Percentiles rank a stretch among this genome's conserved stretches.
These are phyloP conservation scores for Rhodotorula sphaerocarpa DNA, from an alignment of 768 basidiomycete genomes.

Conservation along the genomic window DNA sequence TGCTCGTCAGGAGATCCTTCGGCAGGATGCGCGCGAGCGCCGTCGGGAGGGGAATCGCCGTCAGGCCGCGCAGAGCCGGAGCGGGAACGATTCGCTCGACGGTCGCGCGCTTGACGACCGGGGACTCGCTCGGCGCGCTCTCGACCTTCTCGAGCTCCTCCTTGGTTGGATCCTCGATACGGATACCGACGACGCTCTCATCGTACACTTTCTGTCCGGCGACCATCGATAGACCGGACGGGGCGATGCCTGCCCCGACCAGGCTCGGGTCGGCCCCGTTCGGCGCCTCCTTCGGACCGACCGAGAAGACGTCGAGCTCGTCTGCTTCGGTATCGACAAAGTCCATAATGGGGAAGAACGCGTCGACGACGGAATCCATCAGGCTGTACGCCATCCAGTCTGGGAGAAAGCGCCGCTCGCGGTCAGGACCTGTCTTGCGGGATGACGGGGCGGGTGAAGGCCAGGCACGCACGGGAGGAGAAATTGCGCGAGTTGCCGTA, in stretches of 20 bases:
- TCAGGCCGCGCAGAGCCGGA: constrained; percentile 1
- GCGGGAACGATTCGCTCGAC: constrained; percentile 5
- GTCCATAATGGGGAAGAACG: constrained; percentile 76
- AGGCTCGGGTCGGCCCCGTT: constrained; percentile 62
- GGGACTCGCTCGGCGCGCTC: not conserved
- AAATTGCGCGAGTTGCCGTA: constrained; percentile 58
- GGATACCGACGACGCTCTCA: constrained; percentile 27
- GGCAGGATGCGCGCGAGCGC: constrained; percentile 22
- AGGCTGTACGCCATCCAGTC: constrained; percentile 93
- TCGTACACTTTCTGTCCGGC: constrained; percentile 21
- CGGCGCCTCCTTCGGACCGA: constrained; percentile 39
- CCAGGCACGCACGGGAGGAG: constrained; percentile 56
- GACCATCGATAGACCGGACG: constrained; percentile 18
- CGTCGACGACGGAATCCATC: constrained; percentile 86
- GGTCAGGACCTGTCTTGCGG: not conserved
- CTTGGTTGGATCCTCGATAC: constrained; percentile 12
- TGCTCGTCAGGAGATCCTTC: not conserved
- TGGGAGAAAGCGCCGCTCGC: constrained; percentile 44
- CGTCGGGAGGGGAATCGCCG: constrained; percentile 1
- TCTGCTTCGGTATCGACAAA: constrained; percentile 73
- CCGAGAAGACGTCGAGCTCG: constrained; percentile 58
- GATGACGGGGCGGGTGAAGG: not conserved
- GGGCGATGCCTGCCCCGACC: constrained; percentile 3
- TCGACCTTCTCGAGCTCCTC: constrained; percentile 2
- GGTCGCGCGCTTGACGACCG: constrained; percentile 25